Evolutionary conservation across 2,329 filamentous ascomycete genomes (phyloP), one percentile per base, ranked within the genome.

Genomic region (Neurospora crassa): DNA sequence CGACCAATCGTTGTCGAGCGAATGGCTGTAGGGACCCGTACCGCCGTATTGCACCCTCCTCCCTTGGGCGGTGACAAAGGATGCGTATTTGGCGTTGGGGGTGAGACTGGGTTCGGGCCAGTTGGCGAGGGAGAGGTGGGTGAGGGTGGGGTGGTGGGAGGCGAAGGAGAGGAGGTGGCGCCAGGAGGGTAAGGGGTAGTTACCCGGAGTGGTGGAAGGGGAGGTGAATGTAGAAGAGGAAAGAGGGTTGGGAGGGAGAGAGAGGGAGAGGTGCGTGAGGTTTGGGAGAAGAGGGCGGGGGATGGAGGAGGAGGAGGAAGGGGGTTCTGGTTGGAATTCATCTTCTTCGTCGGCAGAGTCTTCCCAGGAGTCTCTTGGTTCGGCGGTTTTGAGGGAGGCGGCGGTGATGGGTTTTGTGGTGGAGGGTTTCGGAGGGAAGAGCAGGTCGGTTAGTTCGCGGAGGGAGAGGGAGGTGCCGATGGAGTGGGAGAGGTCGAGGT

Each of bases 41-140:
- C 84, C 86, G 43, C 85, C 83, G 73, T 88, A 89, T 45, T 84
- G 83, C 11, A 88, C 78, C 16, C 76, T 78, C 40, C 76, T 80
- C 40, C 82, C 85, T 41, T 82, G 79, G 5, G 81, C 80, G 5
- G 84, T 83, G 1, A 82, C 78, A 2, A 89, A 78, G 1, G 84
- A 83, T 0, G 85, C 79, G 37, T 81, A 81, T 71, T 82, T 84
- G 7, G 87, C 83, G 74, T 86, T 85, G 10, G 86, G 86, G 1
- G 87, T 87, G n/a, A 88, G 79, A 18, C 83, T 84, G 1, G 89
- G 89, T 68, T 84, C 83, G 1, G 89, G 88, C 89, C 89, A 90
- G 76, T 85, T 86, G 18, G 88, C 87, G 7, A 90, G 82, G 74
- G 85, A 88, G 53, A 90, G 81, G 75, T 90, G 88, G 1, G 88